Base-by-base conservation (phyloP, 2,329 filamentous ascomycete genomes). In the Lomentospora prolificans region DNA sequence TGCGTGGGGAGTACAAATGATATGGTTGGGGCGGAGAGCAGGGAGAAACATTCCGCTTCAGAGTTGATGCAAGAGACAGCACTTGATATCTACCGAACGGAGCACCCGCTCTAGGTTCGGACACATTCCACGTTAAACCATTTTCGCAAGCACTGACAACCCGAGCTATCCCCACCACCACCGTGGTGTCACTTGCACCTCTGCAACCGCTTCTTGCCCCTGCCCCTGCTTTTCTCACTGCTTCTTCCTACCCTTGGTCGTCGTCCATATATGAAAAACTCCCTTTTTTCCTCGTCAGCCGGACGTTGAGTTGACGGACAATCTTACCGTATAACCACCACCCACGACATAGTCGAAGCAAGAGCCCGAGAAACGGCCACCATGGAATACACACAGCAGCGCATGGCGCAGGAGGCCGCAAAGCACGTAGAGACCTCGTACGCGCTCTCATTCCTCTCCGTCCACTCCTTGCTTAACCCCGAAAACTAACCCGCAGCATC, bases 361-460 rank as follows among this genome's bases (percentile, higher is more conserved):
- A 39, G 36, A 12, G 14, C 19, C 36, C 14, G 12, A 8, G n/a
- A 46, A 19, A 46, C 19, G 10, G 8, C 10, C 4, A 48, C 31
- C 19, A 82, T 82, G 79, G 79, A 82, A 57, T 79, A 82, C 72
- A 75, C 81, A 62, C 73, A 80, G 64, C 74, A 79, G 59, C 76
- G 77, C 60, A 72, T 81, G 63, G 73, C 73, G 61, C 74, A 81
- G 59, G 75, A 79, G 66, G 78, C 76, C 59, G 71, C 67, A 55
- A 71, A 74, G 62, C 73, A 70, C 60, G 64, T 69, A n/a, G 62
- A 66, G 31, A 68, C 58, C 33, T 19, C 51, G 55, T 51, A 56
- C 53, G 44, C 31, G 12, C 50, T 39, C 44, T 24, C 25, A 12
- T 12, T 19, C 39, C 53, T 54, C 48, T n/a, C 28, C 53, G 48